phyloP scores from a whole-genome alignment of 164 flowering plant genomes.

The Vitis labrusca region DNA sequence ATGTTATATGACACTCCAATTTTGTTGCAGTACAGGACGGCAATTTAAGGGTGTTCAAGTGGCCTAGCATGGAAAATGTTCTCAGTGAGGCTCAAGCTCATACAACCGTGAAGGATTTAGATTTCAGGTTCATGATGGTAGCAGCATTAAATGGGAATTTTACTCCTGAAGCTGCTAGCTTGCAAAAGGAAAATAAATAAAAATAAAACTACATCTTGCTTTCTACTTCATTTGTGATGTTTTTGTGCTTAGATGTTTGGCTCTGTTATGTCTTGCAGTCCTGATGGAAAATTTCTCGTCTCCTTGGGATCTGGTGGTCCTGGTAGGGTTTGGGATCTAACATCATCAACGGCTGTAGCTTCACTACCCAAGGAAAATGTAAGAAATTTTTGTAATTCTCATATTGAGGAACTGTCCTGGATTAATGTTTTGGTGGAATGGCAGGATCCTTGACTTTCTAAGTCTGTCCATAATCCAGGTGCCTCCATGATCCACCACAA shows the following conservation, averaged over 20 bases:
- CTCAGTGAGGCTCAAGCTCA: slow-evolving; percentile 64
- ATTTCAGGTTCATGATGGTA: slow-evolving; percentile 70
- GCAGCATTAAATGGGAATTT: not conserved
- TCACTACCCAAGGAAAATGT: slow-evolving; percentile 71
- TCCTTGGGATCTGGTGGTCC: slow-evolving; percentile 76
- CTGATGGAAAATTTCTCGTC: slow-evolving; percentile 77
- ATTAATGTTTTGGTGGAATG: not conserved
- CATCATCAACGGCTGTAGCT: slow-evolving; percentile 50
- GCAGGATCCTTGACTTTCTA: not conserved
- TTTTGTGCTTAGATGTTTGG: slow-evolving; percentile 11
- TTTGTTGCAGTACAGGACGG: slow-evolving; percentile 89
- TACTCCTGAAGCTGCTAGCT: not conserved
- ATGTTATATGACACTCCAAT: slow-evolving; percentile 20
- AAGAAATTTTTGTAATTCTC: slow-evolving; percentile 12
- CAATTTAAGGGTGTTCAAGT: slow-evolving; percentile 79
- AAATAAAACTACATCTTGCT: not conserved
- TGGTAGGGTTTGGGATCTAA: slow-evolving; percentile 82
- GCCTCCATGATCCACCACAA: too few species aligned
- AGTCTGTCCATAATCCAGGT: not conserved
- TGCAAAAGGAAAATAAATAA: not conserved
- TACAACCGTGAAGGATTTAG: slow-evolving; percentile 71
- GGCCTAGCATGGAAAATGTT: slow-evolving; percentile 85
- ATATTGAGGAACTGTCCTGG: not conserved
- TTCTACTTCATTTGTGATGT: slow-evolving; percentile 8
- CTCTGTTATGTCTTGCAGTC: slow-evolving; percentile 47